Evolutionary conservation across 345 rosid genomes (phyloP).

Genomic region (Aegle marmelos): DNA sequence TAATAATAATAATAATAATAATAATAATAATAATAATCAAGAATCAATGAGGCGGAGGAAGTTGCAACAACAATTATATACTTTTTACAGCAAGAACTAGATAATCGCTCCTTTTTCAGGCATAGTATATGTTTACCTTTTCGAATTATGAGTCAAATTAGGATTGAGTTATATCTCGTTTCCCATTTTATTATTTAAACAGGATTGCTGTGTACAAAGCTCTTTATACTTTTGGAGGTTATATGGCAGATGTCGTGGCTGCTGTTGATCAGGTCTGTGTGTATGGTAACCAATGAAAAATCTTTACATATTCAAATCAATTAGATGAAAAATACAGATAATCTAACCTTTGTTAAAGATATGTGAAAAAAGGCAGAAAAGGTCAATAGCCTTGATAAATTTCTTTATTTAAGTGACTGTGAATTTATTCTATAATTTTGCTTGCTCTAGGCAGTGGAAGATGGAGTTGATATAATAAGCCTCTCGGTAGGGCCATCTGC

Average conservation of each 20-base stretch:
- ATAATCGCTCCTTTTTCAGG: not conserved
- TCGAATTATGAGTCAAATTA: not conserved
- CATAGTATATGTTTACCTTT: not conserved
- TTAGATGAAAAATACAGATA: not conserved
- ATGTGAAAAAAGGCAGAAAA: not conserved
- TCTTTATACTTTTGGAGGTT: conserved; percentile 45
- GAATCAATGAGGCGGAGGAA: not conserved
- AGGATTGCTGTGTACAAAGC: conserved; percentile 54
- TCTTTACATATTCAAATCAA: not conserved
- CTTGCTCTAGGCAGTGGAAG: conserved; percentile 44
- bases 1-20: too few relatives aligned
- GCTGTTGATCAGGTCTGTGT: conserved; percentile 48
- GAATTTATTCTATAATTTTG: not conserved
- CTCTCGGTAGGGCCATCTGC: conserved; percentile 42
- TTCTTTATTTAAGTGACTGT: not conserved
- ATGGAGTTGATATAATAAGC: conserved; percentile 45
- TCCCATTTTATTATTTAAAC: not conserved
- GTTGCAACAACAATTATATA: not conserved
- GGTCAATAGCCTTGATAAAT: not conserved
- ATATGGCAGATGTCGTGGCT: conserved; percentile 52
- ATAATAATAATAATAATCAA: too few relatives aligned
- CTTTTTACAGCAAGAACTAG: not conserved
- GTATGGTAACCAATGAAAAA: not conserved
- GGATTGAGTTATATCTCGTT: not conserved
- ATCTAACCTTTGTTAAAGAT: not conserved